Base-by-base conservation (phyloP, 2,329 filamentous ascomycete genomes). In the Gliomastix tumulicola region DNA sequence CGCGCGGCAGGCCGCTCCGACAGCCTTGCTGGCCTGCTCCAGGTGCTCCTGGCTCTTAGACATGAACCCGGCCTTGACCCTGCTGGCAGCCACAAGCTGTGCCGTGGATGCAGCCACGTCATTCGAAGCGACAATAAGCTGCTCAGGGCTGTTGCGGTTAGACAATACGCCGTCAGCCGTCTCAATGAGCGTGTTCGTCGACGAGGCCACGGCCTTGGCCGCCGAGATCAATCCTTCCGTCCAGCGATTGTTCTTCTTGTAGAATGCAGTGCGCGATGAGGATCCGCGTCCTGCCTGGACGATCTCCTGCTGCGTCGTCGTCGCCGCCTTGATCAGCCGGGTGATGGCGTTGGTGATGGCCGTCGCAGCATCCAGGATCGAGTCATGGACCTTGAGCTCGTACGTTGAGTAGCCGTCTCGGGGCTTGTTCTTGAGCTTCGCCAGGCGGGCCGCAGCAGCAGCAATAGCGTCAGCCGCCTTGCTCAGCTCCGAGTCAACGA, bases 221-320 rank as follows among this genome's bases (percentile, higher is more conserved):
- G 92, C 92, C 25, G 88, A 95, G 56, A 98, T 96, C 42, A 98
- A 79, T 33, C 92, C 92, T 56, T 98, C 92, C 0, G 92, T 98
- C 92, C 92, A 98, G 36, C 92, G 79, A 66, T 97, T 98, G 75
- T 98, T 96, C 71, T 97, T 97, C 76, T 97, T 97, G 80, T 98
- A 98, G 62, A 98, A 98, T 18, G 89, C 88, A 3, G 89, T 94
- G 40, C 82, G 78, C 31, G 88, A 94, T 35, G 86, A 87, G 19
- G 82, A 84, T 23, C 92, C 92, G 16, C 86, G 82, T 7, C 92
- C 92, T 44, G 94, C 88, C 46, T 88, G 82, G 30, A 98, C 92
- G 54, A 98, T 98, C 65, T 98, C 92, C 57, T 94, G 82, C 59
- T 98, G 92, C 3, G 90, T 94, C 15, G 76, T 80, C 1, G 90